Base-by-base conservation (phyloP, 768 basidiomycete species). In the Boletus rufocinnamomeus region DNA sequence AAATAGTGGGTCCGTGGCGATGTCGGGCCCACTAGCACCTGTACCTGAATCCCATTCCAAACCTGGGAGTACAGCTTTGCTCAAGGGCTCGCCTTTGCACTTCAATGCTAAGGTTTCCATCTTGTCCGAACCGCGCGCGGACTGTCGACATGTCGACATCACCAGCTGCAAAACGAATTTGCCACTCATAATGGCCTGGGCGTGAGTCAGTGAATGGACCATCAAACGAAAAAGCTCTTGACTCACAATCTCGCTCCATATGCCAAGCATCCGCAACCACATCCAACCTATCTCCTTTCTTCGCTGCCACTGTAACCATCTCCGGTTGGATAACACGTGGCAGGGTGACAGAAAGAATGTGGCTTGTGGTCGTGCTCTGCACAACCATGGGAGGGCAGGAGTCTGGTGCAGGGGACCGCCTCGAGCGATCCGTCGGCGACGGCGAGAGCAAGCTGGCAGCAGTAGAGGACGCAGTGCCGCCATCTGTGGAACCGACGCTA, bases 261-360 rank as follows among this genome's bases (percentile, higher is more conserved):
- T 85, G 80, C 84, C 84, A 86, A 45, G 82, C 82, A 66, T 86
- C 84, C 23, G 84, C 85, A 25, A 85, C 78, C 17, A 86, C 77
- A 55, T 78, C 76, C 53, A 86, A 68, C 63, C 77, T 80, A 66
- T 84, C 82, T 6, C 84, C 85, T 63, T 79, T 81, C 67, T 84
- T 84, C 44, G 81, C 84, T 35, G 79, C 79, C 49, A 86, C 79
- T 5, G 84, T 86, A 28, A 86, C 82, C 85, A 86, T 86, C 66
- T 86, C 85, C 16, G 82, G 79, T 61, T 77, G 70, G 46, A 81
- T 79, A 11, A 73, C 72, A 49, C 71, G 65, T 10, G 84, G 83
- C 14, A 86, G 78, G 44, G 70, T 70, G 16, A 84, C 80, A 30
- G 74, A 74, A n/a, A 85, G 69, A 5, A 72, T 77, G 68, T 86